Base-by-base conservation (phyloP, 176 grass and related monocot genomes). In the Aechmea fasciata region DNA sequence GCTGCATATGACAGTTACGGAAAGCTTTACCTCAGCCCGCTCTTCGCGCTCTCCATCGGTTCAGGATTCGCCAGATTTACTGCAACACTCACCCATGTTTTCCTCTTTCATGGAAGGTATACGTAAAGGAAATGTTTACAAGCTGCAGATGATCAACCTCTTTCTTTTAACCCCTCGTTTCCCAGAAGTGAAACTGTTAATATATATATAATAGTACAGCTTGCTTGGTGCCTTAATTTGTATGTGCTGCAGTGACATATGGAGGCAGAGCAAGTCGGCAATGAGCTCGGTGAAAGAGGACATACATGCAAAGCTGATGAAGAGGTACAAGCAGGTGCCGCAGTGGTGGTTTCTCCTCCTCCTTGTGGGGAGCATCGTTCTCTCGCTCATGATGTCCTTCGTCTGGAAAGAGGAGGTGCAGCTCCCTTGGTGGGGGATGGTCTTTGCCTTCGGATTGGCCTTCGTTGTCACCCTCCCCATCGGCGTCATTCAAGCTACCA, bases 381-480 rank as follows among this genome's bases (percentile, higher is more conserved):
- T 97, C n/a, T 97, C 94, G 9, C 78, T 97, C 26, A 13, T 92
- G 72, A 79, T 97, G 86, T 85, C 79, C 48, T 81, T 93, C 59
- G 67, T 97, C 2, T 97, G 89, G 89, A 97, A 84, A 78, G 74
- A 87, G 63, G 68, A 97, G 64, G 73, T 97, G 78, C 93, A 97
- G 81, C 93, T 97, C 47, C 93, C 93, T 1, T 97, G 94, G 94
- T 97, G 94, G 94, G 94, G 94, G 3, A 92, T 97, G 86, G 66
- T 97, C 29, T 97, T 97, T 69, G 89, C 94, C 67, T 97, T 97
- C 73, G 89, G 63, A 13, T 80, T 97, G 79, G 94, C 94, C 49
- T 87, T 83, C 64, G 14, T 92, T 17, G 94, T 97, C 59, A 97
- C 94, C 13, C 82, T 97, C 22, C 94, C 94, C 33, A 92, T 93